Evolutionary conservation across 2,329 filamentous ascomycete genomes (phyloP).

Genomic region (Aschersonia sp.): DNA sequence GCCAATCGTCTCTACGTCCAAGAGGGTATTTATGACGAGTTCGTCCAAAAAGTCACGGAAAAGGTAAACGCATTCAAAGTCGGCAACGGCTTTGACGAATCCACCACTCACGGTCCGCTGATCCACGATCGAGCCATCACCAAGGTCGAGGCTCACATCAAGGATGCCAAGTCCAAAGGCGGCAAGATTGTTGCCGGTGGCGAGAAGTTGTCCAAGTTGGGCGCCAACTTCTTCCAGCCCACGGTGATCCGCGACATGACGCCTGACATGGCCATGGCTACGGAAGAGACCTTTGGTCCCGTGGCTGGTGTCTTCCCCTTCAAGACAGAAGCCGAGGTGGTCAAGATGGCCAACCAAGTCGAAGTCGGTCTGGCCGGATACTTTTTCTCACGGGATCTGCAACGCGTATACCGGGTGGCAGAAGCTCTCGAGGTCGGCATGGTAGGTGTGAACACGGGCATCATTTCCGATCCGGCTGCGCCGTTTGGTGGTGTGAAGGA

Average conservation of each 20-base stretch:
- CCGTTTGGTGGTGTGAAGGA: slow-evolving; percentile 73
- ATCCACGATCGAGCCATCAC: slow-evolving; percentile 71
- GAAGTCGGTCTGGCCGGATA: slow-evolving; percentile 88
- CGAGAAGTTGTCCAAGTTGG: slow-evolving; percentile 56
- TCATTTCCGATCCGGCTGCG: slow-evolving; percentile 42
- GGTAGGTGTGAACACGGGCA: slow-evolving; percentile 71
- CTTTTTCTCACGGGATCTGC: slow-evolving; percentile 62
- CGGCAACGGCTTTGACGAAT: slow-evolving; percentile 56
- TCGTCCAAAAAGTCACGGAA: slow-evolving; percentile 52
- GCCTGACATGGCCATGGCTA: slow-evolving; percentile 66
- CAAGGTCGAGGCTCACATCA: slow-evolving; percentile 70
- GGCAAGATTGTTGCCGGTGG: slow-evolving; percentile 64
- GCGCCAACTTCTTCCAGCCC: slow-evolving; percentile 76
- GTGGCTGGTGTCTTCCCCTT: slow-evolving; percentile 85
- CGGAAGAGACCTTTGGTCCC: slow-evolving; percentile 91
- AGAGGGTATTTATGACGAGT: slow-evolving; percentile 61
- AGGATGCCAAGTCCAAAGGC: slow-evolving; percentile 65
- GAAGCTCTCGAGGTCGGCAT: slow-evolving; percentile 71
- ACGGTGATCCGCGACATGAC: slow-evolving; percentile 84
- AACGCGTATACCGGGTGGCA: slow-evolving; percentile 45
- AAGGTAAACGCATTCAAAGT: slow-evolving; percentile 64
- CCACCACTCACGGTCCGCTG: slow-evolving; percentile 64
- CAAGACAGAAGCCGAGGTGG: slow-evolving; percentile 75
- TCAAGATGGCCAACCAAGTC: slow-evolving; percentile 64
- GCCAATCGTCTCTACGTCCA: slow-evolving; percentile 77